Conservation (phyloP, 306 rosid genomes). For the Purshia tridentata region DNA sequence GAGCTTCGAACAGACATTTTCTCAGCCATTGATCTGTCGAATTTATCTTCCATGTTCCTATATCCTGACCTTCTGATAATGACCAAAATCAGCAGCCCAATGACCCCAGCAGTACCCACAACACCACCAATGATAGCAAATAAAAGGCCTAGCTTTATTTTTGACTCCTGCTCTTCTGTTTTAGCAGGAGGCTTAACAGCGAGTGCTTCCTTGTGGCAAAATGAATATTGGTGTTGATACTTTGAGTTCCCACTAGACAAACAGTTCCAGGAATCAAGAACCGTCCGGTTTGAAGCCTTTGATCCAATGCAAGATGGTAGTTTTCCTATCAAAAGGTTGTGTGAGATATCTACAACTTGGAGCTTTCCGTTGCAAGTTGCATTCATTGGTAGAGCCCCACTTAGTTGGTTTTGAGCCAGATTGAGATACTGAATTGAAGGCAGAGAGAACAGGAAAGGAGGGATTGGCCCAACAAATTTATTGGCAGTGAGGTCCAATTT, state of each 20-base stretch:
- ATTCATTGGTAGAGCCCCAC: conserved; percentile 53
- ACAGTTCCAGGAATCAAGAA: conserved; percentile 67
- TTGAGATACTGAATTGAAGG: conserved; percentile 61
- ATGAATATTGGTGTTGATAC: conserved; percentile 46
- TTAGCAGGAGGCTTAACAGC: conserved; percentile 55
- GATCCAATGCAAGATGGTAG: conserved; percentile 69
- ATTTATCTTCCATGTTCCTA: conserved; percentile 25
- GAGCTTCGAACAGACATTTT: conserved; percentile 32
- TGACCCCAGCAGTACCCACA: conserved; percentile 41
- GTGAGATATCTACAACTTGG: conserved; percentile 61
- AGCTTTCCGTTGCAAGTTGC: conserved; percentile 50
- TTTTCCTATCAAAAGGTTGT: conserved; percentile 66
- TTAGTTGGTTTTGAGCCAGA: conserved; percentile 61
- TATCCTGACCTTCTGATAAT: conserved; percentile 38
- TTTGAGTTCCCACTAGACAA: conserved; percentile 40
- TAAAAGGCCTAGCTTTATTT: conserved; percentile 38
- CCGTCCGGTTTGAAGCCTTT: conserved; percentile 45
- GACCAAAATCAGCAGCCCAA: conserved; percentile 43
- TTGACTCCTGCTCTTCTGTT: conserved; percentile 33
- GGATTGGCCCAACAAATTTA: conserved; percentile 56
- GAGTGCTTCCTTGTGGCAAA: conserved; percentile 58
- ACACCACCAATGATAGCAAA: conserved; percentile 58
- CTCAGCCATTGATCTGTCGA: conserved; percentile 39
- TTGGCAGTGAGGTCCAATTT: conserved; percentile 67
- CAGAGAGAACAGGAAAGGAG: conserved; percentile 63